phyloP scores from a whole-genome alignment of 768 basidiomycete species.

The Auriscalpium vulgare region DNA sequence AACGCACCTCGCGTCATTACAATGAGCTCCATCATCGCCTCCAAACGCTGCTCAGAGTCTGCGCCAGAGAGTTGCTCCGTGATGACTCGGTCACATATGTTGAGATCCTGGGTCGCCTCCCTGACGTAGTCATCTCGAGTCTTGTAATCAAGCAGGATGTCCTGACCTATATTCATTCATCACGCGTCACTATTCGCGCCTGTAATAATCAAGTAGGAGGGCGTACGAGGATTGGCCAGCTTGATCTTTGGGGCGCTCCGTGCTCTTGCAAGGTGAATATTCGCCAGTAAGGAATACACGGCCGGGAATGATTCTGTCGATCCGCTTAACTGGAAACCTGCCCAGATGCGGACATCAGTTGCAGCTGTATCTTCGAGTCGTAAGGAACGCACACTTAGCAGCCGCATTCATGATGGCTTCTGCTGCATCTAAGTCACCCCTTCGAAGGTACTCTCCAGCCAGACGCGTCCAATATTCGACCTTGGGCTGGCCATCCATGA shows the following conservation, averaged over 20 bases:
- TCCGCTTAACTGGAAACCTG: conserved; percentile 47
- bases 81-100: conserved; percentile 44
- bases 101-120: conserved; percentile 64
- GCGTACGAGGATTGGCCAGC: conserved; percentile 66
- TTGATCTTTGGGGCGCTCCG: conserved; percentile 78
- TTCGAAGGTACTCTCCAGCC: conserved; percentile 84
- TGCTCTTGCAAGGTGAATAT: conserved; percentile 74
- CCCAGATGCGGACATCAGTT: conserved; percentile 11
- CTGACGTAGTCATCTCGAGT: conserved; percentile 61
- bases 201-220: background rate
- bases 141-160: conserved; percentile 48
- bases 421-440: conserved; percentile 66
- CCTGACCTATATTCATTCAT: conserved; percentile 42
- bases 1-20: conserved; percentile 60
- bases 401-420: conserved; percentile 68
- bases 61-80: conserved; percentile 54
- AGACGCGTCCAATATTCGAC: conserved; percentile 76
- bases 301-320: conserved; percentile 51
- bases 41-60: conserved; percentile 27
- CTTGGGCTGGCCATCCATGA: conserved; percentile 64
- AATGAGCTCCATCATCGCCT: conserved; percentile 29
- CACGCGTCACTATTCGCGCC: background rate
- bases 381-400: conserved; percentile 48
- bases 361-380: background rate
- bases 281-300: conserved; percentile 76